phyloP scores from a whole-genome alignment of 2,329 filamentous ascomycete genomes.

The Xylariaceae sp. region DNA sequence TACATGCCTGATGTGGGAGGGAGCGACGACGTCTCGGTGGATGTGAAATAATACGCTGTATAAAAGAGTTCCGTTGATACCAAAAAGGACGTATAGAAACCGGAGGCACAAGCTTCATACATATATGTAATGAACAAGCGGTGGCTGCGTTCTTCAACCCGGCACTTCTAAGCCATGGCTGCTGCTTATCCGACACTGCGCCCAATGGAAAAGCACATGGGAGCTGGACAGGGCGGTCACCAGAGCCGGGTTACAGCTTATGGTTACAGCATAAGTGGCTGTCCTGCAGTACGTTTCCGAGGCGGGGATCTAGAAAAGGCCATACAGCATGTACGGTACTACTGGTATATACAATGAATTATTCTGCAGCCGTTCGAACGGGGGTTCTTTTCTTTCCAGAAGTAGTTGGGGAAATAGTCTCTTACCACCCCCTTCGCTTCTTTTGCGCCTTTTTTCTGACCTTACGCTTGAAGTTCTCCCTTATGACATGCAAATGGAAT shows the following conservation, averaged over 20 bases:
- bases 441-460: too few relatives aligned
- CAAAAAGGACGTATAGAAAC: not conserved
- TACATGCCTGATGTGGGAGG: conserved; percentile 3
- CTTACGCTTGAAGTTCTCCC: too few relatives aligned
- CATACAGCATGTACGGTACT: too few relatives aligned
- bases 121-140: conserved; percentile 1
- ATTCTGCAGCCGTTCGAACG: not conserved
- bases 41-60: not conserved
- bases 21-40: not conserved
- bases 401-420: too few relatives aligned
- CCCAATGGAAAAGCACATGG: not conserved
- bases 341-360: too few relatives aligned
- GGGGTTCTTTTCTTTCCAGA: conserved; percentile 5
- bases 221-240: not conserved
- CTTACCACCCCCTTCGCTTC: too few relatives aligned
- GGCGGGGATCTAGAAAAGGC: not conserved
- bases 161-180: not conserved
- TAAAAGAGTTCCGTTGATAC: not conserved
- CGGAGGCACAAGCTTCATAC: not conserved
- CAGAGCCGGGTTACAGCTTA: not conserved
- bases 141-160: not conserved
- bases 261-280: not conserved
- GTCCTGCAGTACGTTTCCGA: not conserved
- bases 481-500: too few relatives aligned
- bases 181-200: not conserved